phyloP scores from a whole-genome alignment of 345 rosid species.

The Nasturtium officinale region DNA sequence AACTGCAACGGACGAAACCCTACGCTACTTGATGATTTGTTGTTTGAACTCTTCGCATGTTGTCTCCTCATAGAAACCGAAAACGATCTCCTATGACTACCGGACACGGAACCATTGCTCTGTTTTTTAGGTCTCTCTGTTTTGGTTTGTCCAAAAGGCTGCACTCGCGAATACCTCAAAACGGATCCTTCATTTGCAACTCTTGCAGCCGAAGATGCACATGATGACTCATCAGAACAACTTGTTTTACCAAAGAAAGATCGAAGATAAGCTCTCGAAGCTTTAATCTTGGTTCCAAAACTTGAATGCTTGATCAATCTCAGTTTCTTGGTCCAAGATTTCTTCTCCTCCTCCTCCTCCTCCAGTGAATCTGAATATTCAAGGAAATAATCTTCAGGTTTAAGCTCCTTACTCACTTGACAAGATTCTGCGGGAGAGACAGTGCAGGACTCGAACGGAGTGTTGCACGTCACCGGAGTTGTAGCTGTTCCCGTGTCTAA shows the following conservation, averaged over 20 bases:
- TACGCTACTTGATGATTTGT: slow-evolving; percentile 45
- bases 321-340: slow-evolving; percentile 67
- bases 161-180: slow-evolving; percentile 43
- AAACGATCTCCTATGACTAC: slow-evolving; percentile 76
- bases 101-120: slow-evolving; percentile 39
- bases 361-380: slow-evolving; percentile 43
- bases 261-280: slow-evolving; percentile 71
- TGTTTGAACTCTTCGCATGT: slow-evolving; percentile 49
- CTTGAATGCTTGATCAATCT: slow-evolving; percentile 63
- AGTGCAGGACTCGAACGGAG: slow-evolving; percentile 88
- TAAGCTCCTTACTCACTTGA: slow-evolving; percentile 72
- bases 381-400: slow-evolving; percentile 56
- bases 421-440: slow-evolving; percentile 77
- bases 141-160: slow-evolving; percentile 52
- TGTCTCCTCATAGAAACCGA: slow-evolving; percentile 64
- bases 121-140: slow-evolving; percentile 48
- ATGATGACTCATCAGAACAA: slow-evolving; percentile 63
- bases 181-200: slow-evolving; percentile 53
- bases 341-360: slow-evolving; percentile 45
- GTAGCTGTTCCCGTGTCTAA: slow-evolving; percentile 52
- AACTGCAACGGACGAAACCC: slow-evolving; percentile 48
- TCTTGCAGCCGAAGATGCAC: slow-evolving; percentile 30
- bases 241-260: slow-evolving; percentile 70
- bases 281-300: slow-evolving; percentile 66
- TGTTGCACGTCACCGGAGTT: slow-evolving; percentile 61